Base-by-base conservation (phyloP, 2,329 filamentous ascomycete species). In the Colletotrichum salicis region DNA sequence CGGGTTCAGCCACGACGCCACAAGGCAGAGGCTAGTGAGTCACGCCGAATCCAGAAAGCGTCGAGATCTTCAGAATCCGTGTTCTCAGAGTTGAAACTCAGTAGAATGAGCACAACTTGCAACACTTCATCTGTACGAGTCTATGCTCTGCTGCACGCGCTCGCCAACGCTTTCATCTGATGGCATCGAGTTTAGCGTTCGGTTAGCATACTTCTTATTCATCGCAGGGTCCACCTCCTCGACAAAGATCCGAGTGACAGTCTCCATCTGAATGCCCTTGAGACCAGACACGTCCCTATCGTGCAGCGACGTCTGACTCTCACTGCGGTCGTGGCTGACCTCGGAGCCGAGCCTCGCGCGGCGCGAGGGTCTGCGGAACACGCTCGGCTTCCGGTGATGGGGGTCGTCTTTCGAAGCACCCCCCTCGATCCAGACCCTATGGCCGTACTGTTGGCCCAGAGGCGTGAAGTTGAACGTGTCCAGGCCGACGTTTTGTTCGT, bases 211-310 rank as follows among this genome's bases (percentile, higher is more conserved):
- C 15, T 31, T 52, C 5, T 74, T 65, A n/a, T 78, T 68, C 4
- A 81, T 80, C 7, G 51, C 27, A 2, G 48, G 51, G 19, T 60
- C 69, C 2, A 59, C 29, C 74, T 86, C 84, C 73, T 86, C 84
- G 1, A 85, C 80, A 4, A 83, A 80, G 0, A 86, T 82, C 3
- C 77, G 82, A 7, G 83, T 85, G 0, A 84, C 80, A 1, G 82
- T 83, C 70, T 86, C 82, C 77, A 84, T 82, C 74, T 85, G 84
- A 19, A 85, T 85, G 8, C 81, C 80, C 31, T 64, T 68, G 12
- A 58, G 15, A 1, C 41, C 68, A 13, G 37, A 33, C 0, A 55
- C 5, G 12, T 71, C 65, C 13, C 19, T n/a, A 5, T n/a, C 55
- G 1, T 48, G 24, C 10, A 71, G 15, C 19, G 69, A 71, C 12